Evolutionary conservation across 441 rosid species (phyloP), one percentile per base, ranked within the genome.

Genomic region (Populus hybrid): DNA sequence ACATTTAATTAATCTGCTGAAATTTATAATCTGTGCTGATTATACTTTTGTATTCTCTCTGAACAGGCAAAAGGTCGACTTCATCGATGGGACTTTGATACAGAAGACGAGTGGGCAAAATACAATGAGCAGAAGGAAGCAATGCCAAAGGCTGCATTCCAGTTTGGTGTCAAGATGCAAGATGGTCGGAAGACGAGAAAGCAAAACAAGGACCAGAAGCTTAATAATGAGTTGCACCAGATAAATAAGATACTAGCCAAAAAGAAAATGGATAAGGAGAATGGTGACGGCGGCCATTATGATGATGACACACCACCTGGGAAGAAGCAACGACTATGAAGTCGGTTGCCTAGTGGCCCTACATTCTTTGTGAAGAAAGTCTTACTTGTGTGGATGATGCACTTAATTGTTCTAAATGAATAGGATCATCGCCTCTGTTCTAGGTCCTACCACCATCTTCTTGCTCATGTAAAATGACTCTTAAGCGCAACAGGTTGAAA

Each of bases 71-170:
- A 95, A 84, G 99, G 97, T 9, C 95, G 97, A 61, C 93, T 93
- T 75, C 98, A 93, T 82, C 84, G 97, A 18, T 95, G 98, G 99
- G 99, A 95, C 83, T 93, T 93, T 35, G 97, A 95, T 88, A 92
- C 98, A 1, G 97, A 93, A 82, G 98, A 94, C 70, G 97, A 94
- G 81, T 94, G 98, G 97, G 98, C 94, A 35, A 89, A 87, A 66
- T 94, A 92, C 86, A 95, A 95, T 40, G 99, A 95, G 83, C 98
- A 95, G 87, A 94, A 95, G 87, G 98, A 95, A 89, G 99, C 99
- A 14, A 92, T 91, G 98, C 99, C 98, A 10, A 95, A 95, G 87
- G 97, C 98, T 8, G 99, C 99, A 14, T 95, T 91, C 85, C 99
- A 95, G 82, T 95, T 95, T 61, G 99, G 99, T 20, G 97, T 95